Conservation (phyloP, 2,329 filamentous ascomycete genomes). For the Cytospora piceicola region DNA sequence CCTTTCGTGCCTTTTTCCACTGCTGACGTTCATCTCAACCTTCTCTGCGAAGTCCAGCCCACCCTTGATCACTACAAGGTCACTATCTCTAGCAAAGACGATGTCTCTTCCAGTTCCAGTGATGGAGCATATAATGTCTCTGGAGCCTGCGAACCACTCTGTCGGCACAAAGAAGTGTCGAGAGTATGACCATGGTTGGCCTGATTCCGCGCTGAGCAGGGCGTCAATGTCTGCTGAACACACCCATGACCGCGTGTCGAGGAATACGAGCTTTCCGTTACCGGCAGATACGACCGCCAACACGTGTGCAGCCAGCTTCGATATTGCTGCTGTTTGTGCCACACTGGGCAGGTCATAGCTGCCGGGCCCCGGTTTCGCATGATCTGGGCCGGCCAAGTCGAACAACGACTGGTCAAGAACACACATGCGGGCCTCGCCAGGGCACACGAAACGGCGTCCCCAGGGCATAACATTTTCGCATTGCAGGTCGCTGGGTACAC, state of each 20-base stretch:
- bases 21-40: neutral
- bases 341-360: neutral
- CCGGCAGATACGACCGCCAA: constrained; percentile 31
- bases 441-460: neutral
- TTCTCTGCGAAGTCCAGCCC: constrained; percentile 35
- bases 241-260: constrained; percentile 37
- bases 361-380: no score
- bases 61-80: constrained; percentile 36
- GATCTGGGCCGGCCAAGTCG: neutral
- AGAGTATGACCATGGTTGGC: constrained; percentile 34
- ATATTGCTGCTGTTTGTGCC: neutral
- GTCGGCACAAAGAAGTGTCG: constrained; percentile 34
- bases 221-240: constrained; percentile 33
- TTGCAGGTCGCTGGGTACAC: neutral
- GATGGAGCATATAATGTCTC: constrained; percentile 32
- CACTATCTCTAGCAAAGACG: constrained; percentile 35
- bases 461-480: neutral
- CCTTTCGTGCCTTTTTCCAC: neutral
- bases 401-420: neutral
- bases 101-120: constrained; percentile 32
- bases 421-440: neutral
- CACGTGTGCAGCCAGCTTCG: constrained; percentile 31
- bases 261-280: constrained; percentile 34
- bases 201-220: neutral
- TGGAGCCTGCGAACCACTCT: constrained; percentile 37